Conservation (phyloP, 495 filamentous ascomycete species). For the Penicillium lividum region DNA sequence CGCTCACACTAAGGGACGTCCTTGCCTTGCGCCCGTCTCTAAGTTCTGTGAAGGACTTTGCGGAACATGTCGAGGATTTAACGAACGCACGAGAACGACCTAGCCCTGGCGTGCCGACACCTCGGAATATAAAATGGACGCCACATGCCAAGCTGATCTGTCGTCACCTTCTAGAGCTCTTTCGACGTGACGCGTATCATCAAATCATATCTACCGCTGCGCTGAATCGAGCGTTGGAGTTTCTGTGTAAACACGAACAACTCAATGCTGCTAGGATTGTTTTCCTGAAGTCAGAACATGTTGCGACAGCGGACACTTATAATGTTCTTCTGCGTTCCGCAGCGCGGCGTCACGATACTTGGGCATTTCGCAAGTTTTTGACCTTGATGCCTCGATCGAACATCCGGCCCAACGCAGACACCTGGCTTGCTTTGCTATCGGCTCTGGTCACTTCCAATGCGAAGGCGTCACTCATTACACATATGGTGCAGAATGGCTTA, state of each 20-base stretch:
- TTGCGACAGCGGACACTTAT: slow-evolving; percentile 43
- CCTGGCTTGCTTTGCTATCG: slow-evolving; percentile 45
- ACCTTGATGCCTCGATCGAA: slow-evolving; percentile 33
- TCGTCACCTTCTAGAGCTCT: slow-evolving; percentile 25
- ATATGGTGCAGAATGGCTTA: slow-evolving; percentile 38
- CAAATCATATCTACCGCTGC: slow-evolving; percentile 41
- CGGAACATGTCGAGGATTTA: slow-evolving; percentile 38
- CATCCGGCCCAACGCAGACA: slow-evolving; percentile 43
- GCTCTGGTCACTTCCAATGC: slow-evolving; percentile 32
- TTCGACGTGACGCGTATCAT: slow-evolving; percentile 22
- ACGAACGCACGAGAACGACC: slow-evolving; percentile 6
- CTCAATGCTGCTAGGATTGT: slow-evolving; percentile 31
- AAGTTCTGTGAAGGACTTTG: slow-evolving; percentile 33
- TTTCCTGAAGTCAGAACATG: slow-evolving; percentile 31
- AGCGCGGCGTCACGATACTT: slow-evolving; percentile 38
- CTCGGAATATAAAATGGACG: background rate
- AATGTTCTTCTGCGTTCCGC: slow-evolving; percentile 44
- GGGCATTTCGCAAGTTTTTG: slow-evolving; percentile 33
- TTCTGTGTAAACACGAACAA: slow-evolving; percentile 34
- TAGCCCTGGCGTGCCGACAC: background rate
- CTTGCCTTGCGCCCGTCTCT: slow-evolving; percentile 7
- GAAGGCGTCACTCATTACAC: slow-evolving; percentile 33
- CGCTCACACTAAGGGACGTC: slow-evolving; percentile 18
- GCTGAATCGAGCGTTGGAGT: slow-evolving; percentile 43
- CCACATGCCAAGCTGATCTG: slow-evolving; percentile 19